Conservation (phyloP, 345 rosid species). For the Gossypium mustelinum region DNA sequence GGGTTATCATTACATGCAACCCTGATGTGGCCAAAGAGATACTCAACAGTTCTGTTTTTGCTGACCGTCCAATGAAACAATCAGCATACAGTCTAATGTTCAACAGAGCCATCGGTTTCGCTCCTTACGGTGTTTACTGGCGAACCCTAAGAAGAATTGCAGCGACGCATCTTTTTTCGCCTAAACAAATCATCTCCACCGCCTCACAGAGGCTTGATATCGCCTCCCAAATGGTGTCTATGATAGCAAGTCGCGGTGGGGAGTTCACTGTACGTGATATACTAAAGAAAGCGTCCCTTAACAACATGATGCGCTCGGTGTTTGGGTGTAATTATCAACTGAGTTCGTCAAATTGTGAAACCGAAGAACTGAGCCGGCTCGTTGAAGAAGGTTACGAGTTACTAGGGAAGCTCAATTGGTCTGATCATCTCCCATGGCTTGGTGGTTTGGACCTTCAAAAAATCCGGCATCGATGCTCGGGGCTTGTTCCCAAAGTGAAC, state of each 20-base stretch:
- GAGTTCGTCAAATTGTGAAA: constrained; percentile 32
- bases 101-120: no score
- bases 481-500: constrained; percentile 62
- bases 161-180: constrained; percentile 51
- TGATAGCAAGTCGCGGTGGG: constrained; percentile 15
- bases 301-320: constrained; percentile 68
- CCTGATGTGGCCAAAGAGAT: constrained; percentile 70
- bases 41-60: constrained; percentile 51
- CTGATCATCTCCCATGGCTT: constrained; percentile 67
- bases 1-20: constrained; percentile 56
- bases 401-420: constrained; percentile 57
- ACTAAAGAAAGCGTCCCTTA: constrained; percentile 58
- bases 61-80: no score
- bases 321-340: constrained; percentile 50
- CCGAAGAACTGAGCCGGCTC: constrained; percentile 33
- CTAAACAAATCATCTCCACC: constrained; percentile 46
- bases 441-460: constrained; percentile 57
- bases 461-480: constrained; percentile 58
- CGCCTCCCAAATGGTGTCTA: constrained; percentile 44
- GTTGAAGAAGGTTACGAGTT: constrained; percentile 67
- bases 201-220: constrained; percentile 40
- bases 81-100: no score
- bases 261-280: constrained; percentile 40
- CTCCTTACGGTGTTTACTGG: constrained; percentile 23
- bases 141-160: constrained; percentile 60